phyloP scores from a whole-genome alignment of 2,329 filamentous ascomycete species.

The Botrytis porri region DNA sequence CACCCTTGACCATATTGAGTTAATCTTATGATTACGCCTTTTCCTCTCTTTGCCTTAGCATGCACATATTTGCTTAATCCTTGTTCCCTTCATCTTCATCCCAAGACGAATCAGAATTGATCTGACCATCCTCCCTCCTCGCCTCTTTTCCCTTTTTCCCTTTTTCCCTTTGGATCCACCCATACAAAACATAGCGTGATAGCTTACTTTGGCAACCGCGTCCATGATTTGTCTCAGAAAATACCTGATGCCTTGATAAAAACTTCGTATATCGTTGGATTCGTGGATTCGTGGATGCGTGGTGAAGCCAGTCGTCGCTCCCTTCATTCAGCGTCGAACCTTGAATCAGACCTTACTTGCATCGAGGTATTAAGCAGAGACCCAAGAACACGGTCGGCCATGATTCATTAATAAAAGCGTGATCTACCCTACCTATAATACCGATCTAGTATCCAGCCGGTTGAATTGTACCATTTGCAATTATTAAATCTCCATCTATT shows the following conservation, averaged over 20 bases:
- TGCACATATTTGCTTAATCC: background rate
- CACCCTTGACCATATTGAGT: slow-evolving; percentile 11
- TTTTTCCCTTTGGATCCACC: slow-evolving; percentile 7
- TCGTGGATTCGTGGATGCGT: background rate
- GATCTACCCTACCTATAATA: background rate
- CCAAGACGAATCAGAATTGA: background rate
- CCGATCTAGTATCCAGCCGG: background rate
- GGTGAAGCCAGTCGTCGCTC: background rate
- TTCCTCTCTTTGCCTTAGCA: background rate
- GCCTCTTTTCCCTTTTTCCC: background rate
- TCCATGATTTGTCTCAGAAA: slow-evolving; percentile 1
- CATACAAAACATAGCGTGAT: slow-evolving; percentile 19
- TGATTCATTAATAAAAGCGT: background rate
- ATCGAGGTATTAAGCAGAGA: background rate
- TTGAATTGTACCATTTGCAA: background rate
- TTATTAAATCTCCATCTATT: background rate
- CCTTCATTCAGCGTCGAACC: background rate
- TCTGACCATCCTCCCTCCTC: background rate
- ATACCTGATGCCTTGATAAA: background rate
- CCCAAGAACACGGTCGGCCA: background rate
- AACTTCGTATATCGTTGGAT: background rate
- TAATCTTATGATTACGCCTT: background rate
- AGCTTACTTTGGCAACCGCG: slow-evolving; percentile 12
- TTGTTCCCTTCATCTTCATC: background rate
- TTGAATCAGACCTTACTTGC: background rate